A percentile compares a stretch with the other conserved stretches of the same genome.
Evolutionary conservation across 768 basidiomycete genomes (phyloP).

Genomic region (Suillus ampliporus): DNA sequence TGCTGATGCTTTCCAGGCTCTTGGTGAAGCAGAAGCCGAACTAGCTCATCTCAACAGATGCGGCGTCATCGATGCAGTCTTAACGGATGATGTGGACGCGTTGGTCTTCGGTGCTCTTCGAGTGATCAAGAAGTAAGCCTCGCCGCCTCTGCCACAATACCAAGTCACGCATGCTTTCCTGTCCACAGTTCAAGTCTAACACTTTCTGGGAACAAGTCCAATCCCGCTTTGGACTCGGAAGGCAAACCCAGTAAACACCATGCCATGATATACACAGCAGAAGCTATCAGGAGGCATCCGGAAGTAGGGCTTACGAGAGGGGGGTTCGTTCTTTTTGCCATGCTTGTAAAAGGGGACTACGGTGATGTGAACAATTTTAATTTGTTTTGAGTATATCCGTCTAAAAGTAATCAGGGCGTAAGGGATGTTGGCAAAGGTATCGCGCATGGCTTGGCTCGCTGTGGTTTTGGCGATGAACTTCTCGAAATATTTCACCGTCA

Average conservation of each 20-base stretch:
- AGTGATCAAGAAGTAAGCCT: slow-evolving; percentile 47
- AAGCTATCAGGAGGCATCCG: slow-evolving; percentile 26
- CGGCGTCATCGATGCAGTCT: slow-evolving; percentile 49
- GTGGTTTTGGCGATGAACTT: slow-evolving; percentile 34
- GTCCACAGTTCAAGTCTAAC: slow-evolving; percentile 21
- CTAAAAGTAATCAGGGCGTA: slow-evolving; percentile 17
- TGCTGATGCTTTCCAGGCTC: slow-evolving; percentile 36
- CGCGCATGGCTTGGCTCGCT: slow-evolving; percentile 31
- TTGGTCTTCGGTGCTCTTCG: slow-evolving; percentile 52
- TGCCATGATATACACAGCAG: slow-evolving; percentile 29
- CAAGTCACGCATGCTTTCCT: background rate
- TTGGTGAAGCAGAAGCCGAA: slow-evolving; percentile 57
- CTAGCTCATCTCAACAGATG: slow-evolving; percentile 46
- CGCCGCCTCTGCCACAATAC: background rate
- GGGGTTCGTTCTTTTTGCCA: slow-evolving; percentile 40
- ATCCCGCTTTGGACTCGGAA: slow-evolving; percentile 28
- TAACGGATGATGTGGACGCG: slow-evolving; percentile 55
- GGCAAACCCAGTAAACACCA: slow-evolving; percentile 31
- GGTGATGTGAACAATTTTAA: slow-evolving; percentile 25
- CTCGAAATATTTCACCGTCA: slow-evolving; percentile 23
- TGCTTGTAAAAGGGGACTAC: slow-evolving; percentile 44
- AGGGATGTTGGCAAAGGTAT: slow-evolving; percentile 22
- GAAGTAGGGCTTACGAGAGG: slow-evolving; percentile 31
- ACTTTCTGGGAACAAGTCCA: slow-evolving; percentile 31
- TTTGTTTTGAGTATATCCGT: background rate